phyloP scores from a whole-genome alignment of 108 stramenopile species.

The Skeletonema potamos region DNA sequence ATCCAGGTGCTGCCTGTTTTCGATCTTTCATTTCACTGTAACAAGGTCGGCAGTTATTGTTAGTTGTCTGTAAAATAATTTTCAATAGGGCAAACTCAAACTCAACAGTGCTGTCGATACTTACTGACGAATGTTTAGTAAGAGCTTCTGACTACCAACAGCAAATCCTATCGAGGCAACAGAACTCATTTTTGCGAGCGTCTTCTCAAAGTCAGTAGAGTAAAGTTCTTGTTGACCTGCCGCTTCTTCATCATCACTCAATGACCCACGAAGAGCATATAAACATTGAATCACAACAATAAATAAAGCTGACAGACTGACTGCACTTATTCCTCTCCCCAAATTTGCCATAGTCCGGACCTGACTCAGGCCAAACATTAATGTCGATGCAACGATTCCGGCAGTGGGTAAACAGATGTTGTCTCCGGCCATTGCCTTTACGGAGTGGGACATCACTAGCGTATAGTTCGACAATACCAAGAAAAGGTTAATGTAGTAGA shows the following conservation, averaged over 20 bases:
- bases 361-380: slow-evolving; percentile 69
- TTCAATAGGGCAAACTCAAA: no score
- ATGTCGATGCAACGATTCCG: slow-evolving; percentile 57
- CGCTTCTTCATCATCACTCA: background rate
- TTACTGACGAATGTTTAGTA: slow-evolving; percentile 64
- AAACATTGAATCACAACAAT: slow-evolving; percentile 68
- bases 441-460: slow-evolving; percentile 72
- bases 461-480: slow-evolving; percentile 59
- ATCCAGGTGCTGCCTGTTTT: slow-evolving; percentile 46
- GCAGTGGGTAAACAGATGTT: slow-evolving; percentile 63
- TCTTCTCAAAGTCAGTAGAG: background rate
- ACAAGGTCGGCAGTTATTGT: background rate
- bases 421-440: slow-evolving; percentile 54
- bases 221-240: background rate
- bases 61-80: background rate
- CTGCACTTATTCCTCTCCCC: slow-evolving; percentile 48
- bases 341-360: slow-evolving; percentile 67
- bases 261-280: slow-evolving; percentile 21
- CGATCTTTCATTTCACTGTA: slow-evolving; percentile 59
- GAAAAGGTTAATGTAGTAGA: slow-evolving; percentile 73
- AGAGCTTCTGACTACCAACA: slow-evolving; percentile 68
- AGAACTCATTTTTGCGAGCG: slow-evolving; percentile 51
- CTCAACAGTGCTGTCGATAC: no score
- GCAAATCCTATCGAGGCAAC: slow-evolving; percentile 76
- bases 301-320: slow-evolving; percentile 52